Conservation (phyloP, 306 rosid genomes). For the Delonix regia region DNA sequence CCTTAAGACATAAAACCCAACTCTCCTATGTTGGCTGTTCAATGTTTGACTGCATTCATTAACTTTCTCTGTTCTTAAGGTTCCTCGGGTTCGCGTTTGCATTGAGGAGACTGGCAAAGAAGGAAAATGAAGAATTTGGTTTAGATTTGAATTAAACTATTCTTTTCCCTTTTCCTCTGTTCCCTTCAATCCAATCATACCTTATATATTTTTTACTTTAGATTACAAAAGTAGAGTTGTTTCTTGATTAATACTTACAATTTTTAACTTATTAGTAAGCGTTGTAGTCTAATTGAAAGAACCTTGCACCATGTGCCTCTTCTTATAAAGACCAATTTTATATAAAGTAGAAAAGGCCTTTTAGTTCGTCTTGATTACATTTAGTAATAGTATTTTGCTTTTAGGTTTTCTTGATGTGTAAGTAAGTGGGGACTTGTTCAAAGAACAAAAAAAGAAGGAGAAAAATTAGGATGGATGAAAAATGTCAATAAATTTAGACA, state of each 20-base stretch:
- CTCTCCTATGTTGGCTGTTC: background rate
- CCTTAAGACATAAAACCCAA: background rate
- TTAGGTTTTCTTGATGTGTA: background rate
- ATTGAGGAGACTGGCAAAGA: too few species aligned
- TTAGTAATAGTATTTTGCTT: too few species aligned
- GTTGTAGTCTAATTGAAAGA: background rate
- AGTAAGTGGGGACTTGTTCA: background rate
- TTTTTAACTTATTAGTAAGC: too few species aligned
- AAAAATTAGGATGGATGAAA: background rate
- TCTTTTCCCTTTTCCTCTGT: background rate
- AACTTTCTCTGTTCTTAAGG: too few species aligned
- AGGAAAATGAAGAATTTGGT: too few species aligned
- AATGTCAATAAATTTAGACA: background rate
- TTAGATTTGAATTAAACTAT: too few species aligned
- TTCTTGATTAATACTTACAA: too few species aligned
- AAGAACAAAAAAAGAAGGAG: background rate
- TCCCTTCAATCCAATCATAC: background rate
- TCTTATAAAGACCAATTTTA: too few species aligned
- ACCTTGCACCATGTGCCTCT: background rate
- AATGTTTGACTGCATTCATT: background rate
- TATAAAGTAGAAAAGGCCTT: too few species aligned
- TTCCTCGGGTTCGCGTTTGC: too few species aligned
- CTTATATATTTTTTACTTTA: too few species aligned
- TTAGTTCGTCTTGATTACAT: conserved; percentile 28
- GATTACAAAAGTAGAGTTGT: background rate